These are phyloP conservation scores for Geranium brycei DNA, from an alignment of 345 rosid species.

Conservation along the genomic window DNA sequence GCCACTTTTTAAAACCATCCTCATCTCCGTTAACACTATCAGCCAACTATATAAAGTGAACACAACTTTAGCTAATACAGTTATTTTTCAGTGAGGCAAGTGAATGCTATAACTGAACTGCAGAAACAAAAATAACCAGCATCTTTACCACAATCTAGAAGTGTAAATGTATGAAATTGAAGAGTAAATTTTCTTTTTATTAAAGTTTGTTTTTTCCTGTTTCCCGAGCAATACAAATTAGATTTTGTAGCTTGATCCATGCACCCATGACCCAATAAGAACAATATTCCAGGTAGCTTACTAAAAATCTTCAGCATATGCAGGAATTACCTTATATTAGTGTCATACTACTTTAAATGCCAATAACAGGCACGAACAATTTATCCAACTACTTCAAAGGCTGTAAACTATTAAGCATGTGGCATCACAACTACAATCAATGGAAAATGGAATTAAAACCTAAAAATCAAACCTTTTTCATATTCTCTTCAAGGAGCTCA, in stretches of 20 bases:
- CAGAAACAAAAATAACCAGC: not conserved
- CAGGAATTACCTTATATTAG: not conserved
- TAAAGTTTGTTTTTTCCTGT: not conserved
- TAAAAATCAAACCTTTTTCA: conserved; percentile 47
- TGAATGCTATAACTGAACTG: not conserved
- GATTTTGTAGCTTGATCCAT: not conserved
- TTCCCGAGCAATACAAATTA: not conserved
- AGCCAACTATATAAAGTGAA: conserved; percentile 44
- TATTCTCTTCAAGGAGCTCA: conserved; percentile 64
- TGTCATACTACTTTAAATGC: not conserved
- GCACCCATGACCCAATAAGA: not conserved
- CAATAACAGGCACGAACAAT: not conserved
- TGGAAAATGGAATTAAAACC: conserved; percentile 11
- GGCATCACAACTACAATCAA: not conserved
- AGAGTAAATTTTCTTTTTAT: not conserved
- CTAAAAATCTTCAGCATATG: not conserved
- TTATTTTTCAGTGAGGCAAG: conserved; percentile 10
- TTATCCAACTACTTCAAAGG: not conserved
- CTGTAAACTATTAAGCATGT: not conserved
- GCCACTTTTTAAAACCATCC: conserved; percentile 79
- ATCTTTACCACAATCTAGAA: too few species aligned
- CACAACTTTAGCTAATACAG: conserved; percentile 1
- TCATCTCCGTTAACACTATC: conserved; percentile 50
- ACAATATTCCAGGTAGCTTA: not conserved
- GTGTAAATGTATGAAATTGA: too few species aligned